Conservation (phyloP, 129 eudicot species). For the Mikania micrantha region DNA sequence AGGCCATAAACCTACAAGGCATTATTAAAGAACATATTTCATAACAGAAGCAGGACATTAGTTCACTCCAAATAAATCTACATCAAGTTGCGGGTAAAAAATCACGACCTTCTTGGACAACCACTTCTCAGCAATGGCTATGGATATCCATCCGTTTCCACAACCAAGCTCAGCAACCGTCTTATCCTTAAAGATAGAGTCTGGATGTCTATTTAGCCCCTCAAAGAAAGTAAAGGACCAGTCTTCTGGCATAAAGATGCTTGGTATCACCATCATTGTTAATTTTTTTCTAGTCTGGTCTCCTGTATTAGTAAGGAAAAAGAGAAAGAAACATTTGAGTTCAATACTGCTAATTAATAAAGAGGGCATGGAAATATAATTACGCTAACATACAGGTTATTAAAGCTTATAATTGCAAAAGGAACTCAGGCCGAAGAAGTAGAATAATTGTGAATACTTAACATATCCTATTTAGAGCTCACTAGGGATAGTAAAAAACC, state of each 20-base stretch:
- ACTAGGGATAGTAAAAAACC: no score
- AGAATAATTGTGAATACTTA: not conserved
- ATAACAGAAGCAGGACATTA: not conserved
- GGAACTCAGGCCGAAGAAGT: no score
- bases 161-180: conserved; percentile 93
- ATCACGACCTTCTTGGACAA: conserved; percentile 41
- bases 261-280: conserved; percentile 93
- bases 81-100: not conserved
- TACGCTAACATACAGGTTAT: no score
- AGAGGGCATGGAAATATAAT: not conserved
- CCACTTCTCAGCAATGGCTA: conserved; percentile 97
- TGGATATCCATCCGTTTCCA: conserved; percentile 98
- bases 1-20: conserved; percentile 84
- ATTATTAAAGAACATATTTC: not conserved
- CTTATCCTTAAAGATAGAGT: conserved; percentile 84
- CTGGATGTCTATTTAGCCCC: conserved; percentile 88
- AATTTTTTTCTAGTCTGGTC: conserved; percentile 63
- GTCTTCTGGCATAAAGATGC: conserved; percentile 95
- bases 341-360: not conserved
- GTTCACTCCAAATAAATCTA: not conserved
- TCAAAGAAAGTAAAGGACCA: conserved; percentile 97
- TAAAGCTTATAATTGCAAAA: no score
- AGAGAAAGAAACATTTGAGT: not conserved
- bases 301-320: conserved; percentile 31
- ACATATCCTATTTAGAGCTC: not conserved